These are phyloP conservation scores for Phaffia rhodozyma DNA, from an alignment of 1,284 basidiomycete genomes.

Conservation along the genomic window DNA sequence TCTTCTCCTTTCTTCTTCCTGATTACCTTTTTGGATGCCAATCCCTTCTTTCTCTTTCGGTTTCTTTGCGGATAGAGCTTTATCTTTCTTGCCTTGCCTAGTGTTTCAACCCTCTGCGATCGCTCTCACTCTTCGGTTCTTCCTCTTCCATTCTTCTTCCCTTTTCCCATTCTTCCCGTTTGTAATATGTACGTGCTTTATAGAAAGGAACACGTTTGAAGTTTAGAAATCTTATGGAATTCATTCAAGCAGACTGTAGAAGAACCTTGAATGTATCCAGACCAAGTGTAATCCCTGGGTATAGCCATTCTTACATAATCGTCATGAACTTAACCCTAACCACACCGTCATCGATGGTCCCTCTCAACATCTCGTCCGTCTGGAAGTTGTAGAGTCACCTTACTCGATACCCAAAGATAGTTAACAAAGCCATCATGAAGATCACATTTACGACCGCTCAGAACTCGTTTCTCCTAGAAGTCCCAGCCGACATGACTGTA, in stretches of 20 bases:
- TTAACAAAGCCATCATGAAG: constrained; percentile 44
- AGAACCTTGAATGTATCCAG: no score
- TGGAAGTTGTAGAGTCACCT: no score
- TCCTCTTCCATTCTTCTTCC: background rate
- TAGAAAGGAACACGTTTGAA: no score
- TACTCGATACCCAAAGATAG: constrained; percentile 1
- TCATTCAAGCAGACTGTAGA: no score
- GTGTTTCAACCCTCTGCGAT: background rate
- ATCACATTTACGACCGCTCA: constrained; percentile 74
- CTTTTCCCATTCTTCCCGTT: background rate
- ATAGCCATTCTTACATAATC: no score
- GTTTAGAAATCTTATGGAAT: no score
- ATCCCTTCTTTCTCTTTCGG: background rate
- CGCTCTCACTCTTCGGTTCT: background rate
- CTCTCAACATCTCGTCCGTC: no score
- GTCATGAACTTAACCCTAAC: no score
- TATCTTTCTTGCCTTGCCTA: background rate
- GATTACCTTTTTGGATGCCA: background rate
- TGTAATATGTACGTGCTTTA: no score
- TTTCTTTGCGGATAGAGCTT: background rate
- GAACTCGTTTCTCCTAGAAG: constrained; percentile 60
- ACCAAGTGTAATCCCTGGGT: no score
- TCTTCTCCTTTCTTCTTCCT: background rate
- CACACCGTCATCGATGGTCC: no score
- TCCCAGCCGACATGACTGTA: constrained; percentile 73